These are phyloP conservation scores for Silene vulgaris DNA, from an alignment of 179 eudicot species.

Conservation along the genomic window DNA sequence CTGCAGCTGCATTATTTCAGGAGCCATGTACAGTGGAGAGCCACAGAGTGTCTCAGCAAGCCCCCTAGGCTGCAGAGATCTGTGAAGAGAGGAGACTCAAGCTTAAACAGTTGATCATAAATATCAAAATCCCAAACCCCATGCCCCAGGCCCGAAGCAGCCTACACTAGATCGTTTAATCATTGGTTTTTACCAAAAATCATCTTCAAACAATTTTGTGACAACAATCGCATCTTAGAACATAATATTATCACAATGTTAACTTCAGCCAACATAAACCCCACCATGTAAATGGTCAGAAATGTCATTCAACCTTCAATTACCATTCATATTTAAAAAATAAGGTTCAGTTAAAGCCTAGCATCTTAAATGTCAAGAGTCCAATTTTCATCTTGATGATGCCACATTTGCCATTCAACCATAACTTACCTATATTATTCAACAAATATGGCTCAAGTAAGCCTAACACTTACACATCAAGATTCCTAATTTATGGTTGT, in stretches of 20 bases:
- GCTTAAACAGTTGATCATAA: constrained; percentile 3
- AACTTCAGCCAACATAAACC: background rate
- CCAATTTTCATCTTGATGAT: no score
- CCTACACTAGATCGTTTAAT: background rate
- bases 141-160: background rate
- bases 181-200: background rate
- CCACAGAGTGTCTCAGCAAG: constrained; percentile 99
- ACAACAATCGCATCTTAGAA: background rate
- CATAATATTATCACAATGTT: background rate
- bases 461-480: no score
- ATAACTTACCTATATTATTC: no score
- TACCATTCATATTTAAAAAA: background rate
- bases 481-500: no score
- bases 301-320: background rate
- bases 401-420: no score
- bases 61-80: constrained; percentile 89
- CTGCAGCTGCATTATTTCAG: constrained; percentile 94
- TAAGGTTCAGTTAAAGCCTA: background rate
- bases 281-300: background rate
- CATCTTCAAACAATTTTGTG: background rate
- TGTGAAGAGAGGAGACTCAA: constrained; percentile 31
- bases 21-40: constrained; percentile 98
- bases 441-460: no score
- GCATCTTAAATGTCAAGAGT: no score
- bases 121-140: background rate